Percentiles rank a stretch among this genome's conserved stretches.
phyloP scores from a whole-genome alignment of 2,329 filamentous ascomycete species.

The Akanthomyces uredinophilus region DNA sequence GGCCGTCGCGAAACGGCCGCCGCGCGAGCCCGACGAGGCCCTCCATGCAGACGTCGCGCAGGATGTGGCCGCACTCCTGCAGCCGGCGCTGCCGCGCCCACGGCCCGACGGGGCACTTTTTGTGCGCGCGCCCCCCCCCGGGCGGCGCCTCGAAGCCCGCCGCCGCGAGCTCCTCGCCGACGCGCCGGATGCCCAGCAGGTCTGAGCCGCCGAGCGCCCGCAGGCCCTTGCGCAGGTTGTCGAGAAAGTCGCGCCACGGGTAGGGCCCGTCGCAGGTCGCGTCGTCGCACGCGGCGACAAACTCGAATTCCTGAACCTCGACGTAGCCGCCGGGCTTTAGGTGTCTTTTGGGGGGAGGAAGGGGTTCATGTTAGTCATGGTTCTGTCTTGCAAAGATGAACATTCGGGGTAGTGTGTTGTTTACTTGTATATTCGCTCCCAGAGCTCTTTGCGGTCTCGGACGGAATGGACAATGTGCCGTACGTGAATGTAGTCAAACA shows the following conservation, averaged over 20 bases:
- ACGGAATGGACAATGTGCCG: constrained; percentile 43
- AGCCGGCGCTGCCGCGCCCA: constrained; percentile 42
- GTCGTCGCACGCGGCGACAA: constrained; percentile 41
- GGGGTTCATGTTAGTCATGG: not conserved
- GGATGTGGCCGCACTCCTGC: constrained; percentile 40
- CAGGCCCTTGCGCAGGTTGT: constrained; percentile 37
- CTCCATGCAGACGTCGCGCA: constrained; percentile 38
- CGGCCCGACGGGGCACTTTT: constrained; percentile 44
- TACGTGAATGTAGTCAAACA: constrained; percentile 46
- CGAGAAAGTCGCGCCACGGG: constrained; percentile 42
- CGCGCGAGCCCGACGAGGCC: constrained; percentile 35
- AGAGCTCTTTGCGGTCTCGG: constrained; percentile 34
- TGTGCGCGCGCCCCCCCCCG: constrained; percentile 35
- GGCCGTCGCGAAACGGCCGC: constrained; percentile 34
- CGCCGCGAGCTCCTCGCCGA: constrained; percentile 31
- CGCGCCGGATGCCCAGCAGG: constrained; percentile 33
- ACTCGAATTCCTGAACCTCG: constrained; percentile 44
- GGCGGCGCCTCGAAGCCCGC: constrained; percentile 38
- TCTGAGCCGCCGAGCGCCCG: constrained; percentile 39
- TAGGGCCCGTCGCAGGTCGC: constrained; percentile 37
- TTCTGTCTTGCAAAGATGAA: not conserved
- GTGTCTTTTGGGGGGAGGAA: constrained; percentile 38
- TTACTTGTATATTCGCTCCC: constrained; percentile 39
- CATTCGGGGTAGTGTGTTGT: constrained; percentile 11
- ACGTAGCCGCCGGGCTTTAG: constrained; percentile 48